Evolutionary conservation across 2,329 filamentous ascomycete genomes (phyloP).

Genomic region (Claviceps arundinis): DNA sequence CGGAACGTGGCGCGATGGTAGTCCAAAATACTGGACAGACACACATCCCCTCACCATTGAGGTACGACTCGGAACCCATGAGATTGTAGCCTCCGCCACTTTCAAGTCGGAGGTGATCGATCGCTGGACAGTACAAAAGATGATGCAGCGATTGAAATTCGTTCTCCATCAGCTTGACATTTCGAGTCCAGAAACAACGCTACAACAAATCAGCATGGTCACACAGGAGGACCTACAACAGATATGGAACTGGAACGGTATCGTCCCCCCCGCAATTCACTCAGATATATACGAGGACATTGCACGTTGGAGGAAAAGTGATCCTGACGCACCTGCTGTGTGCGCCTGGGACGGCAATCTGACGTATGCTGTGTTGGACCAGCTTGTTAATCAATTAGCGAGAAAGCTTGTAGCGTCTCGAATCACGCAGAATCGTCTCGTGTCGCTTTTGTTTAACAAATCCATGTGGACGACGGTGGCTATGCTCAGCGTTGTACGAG

Average conservation of each 20-base stretch:
- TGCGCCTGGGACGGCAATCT: constrained; percentile 36
- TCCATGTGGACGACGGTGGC: constrained; percentile 32
- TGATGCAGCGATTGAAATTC: background rate
- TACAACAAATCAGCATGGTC: background rate
- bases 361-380: constrained; percentile 32
- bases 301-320: constrained; percentile 20
- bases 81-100: background rate
- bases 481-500: constrained; percentile 33
- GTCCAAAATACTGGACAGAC: background rate
- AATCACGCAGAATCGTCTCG: constrained; percentile 14
- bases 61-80: no score
- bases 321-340: constrained; percentile 28
- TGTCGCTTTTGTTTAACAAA: constrained; percentile 38
- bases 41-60: background rate
- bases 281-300: constrained; percentile 35
- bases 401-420: constrained; percentile 24
- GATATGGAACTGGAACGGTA: constrained; percentile 34
- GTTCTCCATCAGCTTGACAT: background rate
- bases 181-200: background rate
- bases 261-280: constrained; percentile 25
- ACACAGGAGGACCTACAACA: constrained; percentile 24
- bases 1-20: background rate
- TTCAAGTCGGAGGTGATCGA: background rate
- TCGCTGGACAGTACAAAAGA: background rate
- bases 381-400: constrained; percentile 28